Conservation (phyloP, 345 rosid species). For the Brassica juncea region DNA sequence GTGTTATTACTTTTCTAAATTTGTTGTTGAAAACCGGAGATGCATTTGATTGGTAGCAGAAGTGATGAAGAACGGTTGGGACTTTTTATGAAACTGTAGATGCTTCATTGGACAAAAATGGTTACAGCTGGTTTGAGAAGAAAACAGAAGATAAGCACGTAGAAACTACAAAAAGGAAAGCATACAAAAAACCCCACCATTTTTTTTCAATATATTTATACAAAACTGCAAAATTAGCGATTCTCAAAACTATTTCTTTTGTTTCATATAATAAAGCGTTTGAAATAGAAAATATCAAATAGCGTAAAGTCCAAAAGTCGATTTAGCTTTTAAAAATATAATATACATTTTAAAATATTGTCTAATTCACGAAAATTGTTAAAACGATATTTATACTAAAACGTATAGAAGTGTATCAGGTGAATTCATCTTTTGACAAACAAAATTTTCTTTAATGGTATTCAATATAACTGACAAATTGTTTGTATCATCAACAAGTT, state of each 20-base stretch:
- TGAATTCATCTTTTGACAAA: neutral
- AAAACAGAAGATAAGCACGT: conserved; percentile 2
- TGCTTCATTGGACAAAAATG: conserved; percentile 32
- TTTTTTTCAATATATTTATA: neutral
- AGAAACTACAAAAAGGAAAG: conserved; percentile 14
- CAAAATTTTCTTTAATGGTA: neutral
- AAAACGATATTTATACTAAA: neutral
- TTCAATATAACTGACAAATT: neutral
- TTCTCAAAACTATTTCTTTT: neutral
- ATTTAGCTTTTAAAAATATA: neutral
- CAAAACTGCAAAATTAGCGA: neutral
- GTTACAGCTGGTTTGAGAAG: conserved; percentile 32
- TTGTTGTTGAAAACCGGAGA: conserved; percentile 21
- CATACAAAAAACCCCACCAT: conserved; percentile 1
- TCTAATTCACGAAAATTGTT: neutral
- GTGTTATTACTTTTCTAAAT: neutral
- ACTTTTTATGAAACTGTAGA: conserved; percentile 31
- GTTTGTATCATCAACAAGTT: neutral
- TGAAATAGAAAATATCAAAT: neutral
- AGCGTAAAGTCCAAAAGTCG: neutral
- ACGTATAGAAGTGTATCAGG: neutral
- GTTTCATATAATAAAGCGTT: neutral
- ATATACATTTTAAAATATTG: too few species aligned
- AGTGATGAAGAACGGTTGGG: conserved; percentile 25
- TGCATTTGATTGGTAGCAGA: conserved; percentile 20